These are phyloP conservation scores for Astathelohania contejeani DNA, from an alignment of 371 early-diverging fungal genomes.

Conservation along the genomic window DNA sequence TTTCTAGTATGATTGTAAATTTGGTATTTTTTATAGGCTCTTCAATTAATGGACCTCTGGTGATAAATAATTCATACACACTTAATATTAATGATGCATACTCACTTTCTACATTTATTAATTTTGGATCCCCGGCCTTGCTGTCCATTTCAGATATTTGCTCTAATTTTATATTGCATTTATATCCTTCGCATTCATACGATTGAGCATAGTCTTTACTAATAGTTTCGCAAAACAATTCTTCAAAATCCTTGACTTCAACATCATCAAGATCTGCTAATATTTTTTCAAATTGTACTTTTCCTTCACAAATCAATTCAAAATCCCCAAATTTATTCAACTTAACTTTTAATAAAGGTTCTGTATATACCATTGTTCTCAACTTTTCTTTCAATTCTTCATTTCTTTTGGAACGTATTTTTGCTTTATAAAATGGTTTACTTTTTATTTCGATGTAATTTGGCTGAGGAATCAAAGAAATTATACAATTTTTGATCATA, in stretches of 20 bases:
- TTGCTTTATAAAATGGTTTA: conserved; percentile 28
- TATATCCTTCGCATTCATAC: neutral
- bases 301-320: conserved; percentile 37
- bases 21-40: conserved; percentile 20
- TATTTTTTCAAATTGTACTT: conserved; percentile 49
- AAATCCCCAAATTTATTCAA: conserved; percentile 41
- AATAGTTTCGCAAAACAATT: conserved; percentile 27
- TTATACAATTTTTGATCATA: conserved; percentile 22
- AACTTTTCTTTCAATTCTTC: conserved; percentile 27
- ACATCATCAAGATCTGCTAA: conserved; percentile 33
- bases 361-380: conserved; percentile 27
- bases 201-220: neutral
- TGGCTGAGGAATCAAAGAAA: neutral
- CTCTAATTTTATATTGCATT: neutral
- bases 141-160: neutral
- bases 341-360: conserved; percentile 35
- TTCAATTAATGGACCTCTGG: conserved; percentile 29
- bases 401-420: conserved; percentile 9
- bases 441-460: neutral
- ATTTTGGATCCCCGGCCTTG: neutral
- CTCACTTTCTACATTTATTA: no score
- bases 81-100: conserved; percentile 7
- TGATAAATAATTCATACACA: conserved; percentile 27
- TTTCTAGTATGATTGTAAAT: conserved; percentile 11
- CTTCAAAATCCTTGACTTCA: conserved; percentile 4